A percentile compares a stretch with the other conserved stretches of the same genome.
These are phyloP conservation scores for Lactifluus hygrophoroides DNA, from an alignment of 768 basidiomycete species.

Conservation along the genomic window DNA sequence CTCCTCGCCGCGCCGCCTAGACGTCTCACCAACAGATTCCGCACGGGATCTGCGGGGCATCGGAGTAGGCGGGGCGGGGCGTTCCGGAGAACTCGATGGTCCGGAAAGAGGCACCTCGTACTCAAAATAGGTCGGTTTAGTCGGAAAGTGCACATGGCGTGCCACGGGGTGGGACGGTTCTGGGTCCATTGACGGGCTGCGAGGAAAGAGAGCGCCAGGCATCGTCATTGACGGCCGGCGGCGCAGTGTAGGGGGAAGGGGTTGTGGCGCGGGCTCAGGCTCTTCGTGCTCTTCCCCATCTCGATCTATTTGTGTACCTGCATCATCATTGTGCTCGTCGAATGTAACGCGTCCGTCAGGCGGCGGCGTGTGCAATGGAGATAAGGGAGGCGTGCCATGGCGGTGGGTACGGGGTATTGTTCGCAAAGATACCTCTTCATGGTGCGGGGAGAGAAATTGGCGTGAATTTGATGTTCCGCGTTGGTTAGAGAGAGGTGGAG, in stretches of 20 bases:
- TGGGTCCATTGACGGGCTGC: conserved; percentile 49
- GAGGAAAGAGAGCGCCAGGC: conserved; percentile 73
- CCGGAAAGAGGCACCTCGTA: conserved; percentile 4
- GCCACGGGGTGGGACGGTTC: conserved; percentile 30
- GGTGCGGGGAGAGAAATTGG: not conserved
- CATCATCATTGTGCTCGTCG: not conserved
- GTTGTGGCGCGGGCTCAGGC: conserved; percentile 20
- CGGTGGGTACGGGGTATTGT: not conserved
- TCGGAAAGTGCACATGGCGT: conserved; percentile 37
- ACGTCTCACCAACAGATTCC: not conserved
- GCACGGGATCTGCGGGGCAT: not conserved
- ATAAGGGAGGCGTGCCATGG: not conserved
- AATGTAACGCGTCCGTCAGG: not conserved
- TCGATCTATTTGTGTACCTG: conserved; percentile 19
- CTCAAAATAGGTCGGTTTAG: conserved; percentile 3
- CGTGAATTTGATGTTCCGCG: not conserved
- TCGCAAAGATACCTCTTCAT: not conserved
- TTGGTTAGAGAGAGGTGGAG: conserved; percentile 1
- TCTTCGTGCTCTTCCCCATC: conserved; percentile 7
- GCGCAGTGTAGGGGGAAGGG: conserved; percentile 29
- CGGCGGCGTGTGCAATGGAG: not conserved
- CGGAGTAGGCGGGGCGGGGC: not conserved
- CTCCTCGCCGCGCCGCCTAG: not conserved
- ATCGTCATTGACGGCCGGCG: conserved; percentile 49
- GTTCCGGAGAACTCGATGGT: conserved; percentile 11